These are phyloP conservation scores for Quercus ilex DNA, from an alignment of 306 rosid genomes.

Conservation along the genomic window DNA sequence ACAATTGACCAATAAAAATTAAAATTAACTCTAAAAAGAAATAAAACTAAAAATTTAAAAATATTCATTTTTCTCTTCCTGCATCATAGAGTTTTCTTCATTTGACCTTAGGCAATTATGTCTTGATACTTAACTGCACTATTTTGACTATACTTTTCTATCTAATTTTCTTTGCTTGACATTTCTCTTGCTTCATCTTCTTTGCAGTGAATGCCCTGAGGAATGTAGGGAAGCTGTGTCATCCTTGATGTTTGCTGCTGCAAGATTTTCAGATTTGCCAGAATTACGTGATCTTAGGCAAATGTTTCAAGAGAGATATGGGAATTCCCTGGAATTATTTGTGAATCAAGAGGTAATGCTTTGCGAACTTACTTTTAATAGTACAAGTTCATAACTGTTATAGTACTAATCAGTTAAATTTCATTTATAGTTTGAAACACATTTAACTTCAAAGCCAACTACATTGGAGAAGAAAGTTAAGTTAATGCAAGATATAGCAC, in stretches of 20 bases:
- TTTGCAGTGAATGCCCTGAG: constrained; percentile 89
- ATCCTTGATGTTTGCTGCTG: constrained; percentile 81
- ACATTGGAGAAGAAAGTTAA: constrained; percentile 72
- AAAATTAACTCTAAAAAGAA: no score
- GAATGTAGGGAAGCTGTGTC: constrained; percentile 80
- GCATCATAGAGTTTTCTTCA: neutral
- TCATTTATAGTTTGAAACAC: constrained; percentile 64
- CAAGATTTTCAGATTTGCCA: constrained; percentile 93
- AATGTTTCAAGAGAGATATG: constrained; percentile 75
- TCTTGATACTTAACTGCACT: neutral
- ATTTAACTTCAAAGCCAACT: constrained; percentile 57
- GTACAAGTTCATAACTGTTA: constrained; percentile 5
- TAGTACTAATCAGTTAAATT: constrained; percentile 30
- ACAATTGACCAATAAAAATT: no score
- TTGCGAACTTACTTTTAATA: neutral
- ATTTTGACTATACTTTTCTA: constrained; percentile 1
- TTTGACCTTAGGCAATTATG: neutral
- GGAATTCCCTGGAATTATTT: constrained; percentile 49
- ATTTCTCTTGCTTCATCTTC: constrained; percentile 21
- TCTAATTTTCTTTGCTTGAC: neutral
- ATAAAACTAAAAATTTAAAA: no score
- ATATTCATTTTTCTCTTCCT: no score
- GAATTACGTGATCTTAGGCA: constrained; percentile 92
- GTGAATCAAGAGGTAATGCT: constrained; percentile 64
- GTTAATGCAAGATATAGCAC: constrained; percentile 71